These are phyloP conservation scores for Stephania yunnanensis DNA, from an alignment of 164 flowering plant species.

Conservation along the genomic window DNA sequence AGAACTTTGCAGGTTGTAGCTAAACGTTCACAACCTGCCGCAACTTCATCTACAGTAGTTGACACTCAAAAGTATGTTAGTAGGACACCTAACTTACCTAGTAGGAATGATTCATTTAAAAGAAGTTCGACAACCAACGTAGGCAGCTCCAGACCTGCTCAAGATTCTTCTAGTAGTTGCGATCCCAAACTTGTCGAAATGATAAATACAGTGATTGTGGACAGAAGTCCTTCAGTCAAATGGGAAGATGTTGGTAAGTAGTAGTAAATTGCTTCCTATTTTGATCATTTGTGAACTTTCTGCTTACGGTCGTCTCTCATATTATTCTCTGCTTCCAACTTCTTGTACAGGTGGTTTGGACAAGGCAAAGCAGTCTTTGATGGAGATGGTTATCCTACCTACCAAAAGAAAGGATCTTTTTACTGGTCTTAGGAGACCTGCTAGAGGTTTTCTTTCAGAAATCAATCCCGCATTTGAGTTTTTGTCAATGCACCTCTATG, in stretches of 20 bases:
- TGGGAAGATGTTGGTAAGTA: conserved; percentile 96
- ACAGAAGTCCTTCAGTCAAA: conserved; percentile 92
- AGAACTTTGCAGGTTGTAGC: conserved; percentile 33
- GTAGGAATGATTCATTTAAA: conserved; percentile 16
- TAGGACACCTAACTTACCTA: conserved; percentile 25
- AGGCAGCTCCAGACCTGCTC: conserved; percentile 35
- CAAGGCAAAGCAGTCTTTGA: conserved; percentile 80
- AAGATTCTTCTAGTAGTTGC: conserved; percentile 37
- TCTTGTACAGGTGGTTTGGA: conserved; percentile 82
- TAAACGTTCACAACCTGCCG: conserved; percentile 26
- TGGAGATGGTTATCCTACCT: conserved; percentile 99
- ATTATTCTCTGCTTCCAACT: background rate
- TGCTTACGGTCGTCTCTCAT: background rate
- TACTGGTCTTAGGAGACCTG: conserved; percentile 90
- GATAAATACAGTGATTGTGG: conserved; percentile 83
- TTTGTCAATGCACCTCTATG: background rate
- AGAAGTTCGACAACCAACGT: conserved; percentile 30
- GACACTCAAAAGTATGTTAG: conserved; percentile 22
- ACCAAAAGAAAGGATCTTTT: conserved; percentile 91
- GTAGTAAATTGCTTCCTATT: background rate
- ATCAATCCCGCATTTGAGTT: background rate
- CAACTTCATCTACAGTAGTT: conserved; percentile 29
- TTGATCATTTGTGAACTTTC: background rate
- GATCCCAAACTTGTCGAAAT: conserved; percentile 84
- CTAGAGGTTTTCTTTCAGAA: conserved; percentile 53